phyloP scores from a whole-genome alignment of 1,284 basidiomycete genomes.

The Ganoderma leucocontextum region DNA sequence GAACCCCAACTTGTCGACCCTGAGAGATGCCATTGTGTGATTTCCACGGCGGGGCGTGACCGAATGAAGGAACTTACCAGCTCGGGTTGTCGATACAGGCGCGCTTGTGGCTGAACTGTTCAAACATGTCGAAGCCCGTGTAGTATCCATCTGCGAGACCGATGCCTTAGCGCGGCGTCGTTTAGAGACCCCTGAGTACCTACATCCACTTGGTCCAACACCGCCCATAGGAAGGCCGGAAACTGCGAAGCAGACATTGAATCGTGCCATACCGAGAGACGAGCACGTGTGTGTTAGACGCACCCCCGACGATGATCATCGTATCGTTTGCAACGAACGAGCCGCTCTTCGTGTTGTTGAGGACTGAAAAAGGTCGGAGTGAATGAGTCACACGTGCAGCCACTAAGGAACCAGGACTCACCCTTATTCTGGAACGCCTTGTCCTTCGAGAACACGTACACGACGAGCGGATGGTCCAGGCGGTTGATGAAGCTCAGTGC shows the following conservation, averaged over 20 bases:
- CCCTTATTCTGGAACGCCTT: constrained; percentile 68
- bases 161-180: not conserved
- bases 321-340: constrained; percentile 70
- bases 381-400: not conserved
- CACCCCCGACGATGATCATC: constrained; percentile 62
- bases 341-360: constrained; percentile 73
- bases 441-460: constrained; percentile 81
- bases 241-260: constrained; percentile 42
- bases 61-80: constrained; percentile 46
- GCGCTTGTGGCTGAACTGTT: constrained; percentile 74
- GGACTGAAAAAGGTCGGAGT: constrained; percentile 50
- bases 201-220: constrained; percentile 75
- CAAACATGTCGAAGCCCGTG: constrained; percentile 70
- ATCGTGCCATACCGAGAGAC: no score
- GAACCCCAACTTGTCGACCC: constrained; percentile 61
- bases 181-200: constrained; percentile 36
- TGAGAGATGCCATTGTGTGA: constrained; percentile 33
- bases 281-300: constrained; percentile 30
- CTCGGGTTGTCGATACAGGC: constrained; percentile 66
- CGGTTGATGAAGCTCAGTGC: constrained; percentile 77
- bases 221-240: constrained; percentile 79
- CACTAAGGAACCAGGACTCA: constrained; percentile 33
- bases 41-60: not conserved
- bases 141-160: constrained; percentile 61
- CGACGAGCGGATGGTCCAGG: constrained; percentile 75